Conservation (phyloP, 2,329 filamentous ascomycete genomes). For the Celoporthe dispersa region DNA sequence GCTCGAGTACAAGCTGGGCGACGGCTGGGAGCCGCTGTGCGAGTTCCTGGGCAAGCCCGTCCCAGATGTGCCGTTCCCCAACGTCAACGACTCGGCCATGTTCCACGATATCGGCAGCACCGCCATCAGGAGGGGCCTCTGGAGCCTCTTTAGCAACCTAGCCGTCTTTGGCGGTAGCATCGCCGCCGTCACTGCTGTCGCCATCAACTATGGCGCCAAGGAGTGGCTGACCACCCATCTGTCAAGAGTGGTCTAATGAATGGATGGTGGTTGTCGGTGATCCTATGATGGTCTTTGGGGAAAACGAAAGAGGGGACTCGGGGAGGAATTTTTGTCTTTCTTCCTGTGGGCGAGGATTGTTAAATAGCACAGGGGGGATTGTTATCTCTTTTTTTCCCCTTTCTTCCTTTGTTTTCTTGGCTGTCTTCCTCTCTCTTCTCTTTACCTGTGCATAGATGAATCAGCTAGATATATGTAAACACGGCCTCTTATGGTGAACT, state of each 20-base stretch:
- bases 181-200: conserved; percentile 20
- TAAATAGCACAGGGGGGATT: too few species aligned
- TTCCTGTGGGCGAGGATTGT: too few species aligned
- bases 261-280: not conserved
- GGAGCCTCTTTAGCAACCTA: conserved; percentile 16
- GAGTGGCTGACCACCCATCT: conserved; percentile 17
- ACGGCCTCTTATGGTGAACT: too few species aligned
- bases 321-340: too few species aligned
- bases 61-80: conserved; percentile 25
- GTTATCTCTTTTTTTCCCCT: too few species aligned
- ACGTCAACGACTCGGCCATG: conserved; percentile 25
- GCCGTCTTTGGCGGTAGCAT: conserved; percentile 19
- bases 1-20: conserved; percentile 26
- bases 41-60: conserved; percentile 26
- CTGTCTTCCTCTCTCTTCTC: too few species aligned
- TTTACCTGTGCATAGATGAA: too few species aligned
- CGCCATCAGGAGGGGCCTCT: conserved; percentile 15
- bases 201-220: conserved; percentile 23
- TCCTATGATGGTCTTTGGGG: not conserved
- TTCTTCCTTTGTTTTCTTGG: too few species aligned
- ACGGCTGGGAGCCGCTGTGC: conserved; percentile 29
- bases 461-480: too few species aligned
- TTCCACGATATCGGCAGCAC: conserved; percentile 18
- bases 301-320: too few species aligned
- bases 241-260: not conserved